Percentiles rank a stretch among this genome's conserved stretches.
These are phyloP conservation scores for Raffaelea arxii DNA, from an alignment of 2,329 filamentous ascomycete species.

Conservation along the genomic window DNA sequence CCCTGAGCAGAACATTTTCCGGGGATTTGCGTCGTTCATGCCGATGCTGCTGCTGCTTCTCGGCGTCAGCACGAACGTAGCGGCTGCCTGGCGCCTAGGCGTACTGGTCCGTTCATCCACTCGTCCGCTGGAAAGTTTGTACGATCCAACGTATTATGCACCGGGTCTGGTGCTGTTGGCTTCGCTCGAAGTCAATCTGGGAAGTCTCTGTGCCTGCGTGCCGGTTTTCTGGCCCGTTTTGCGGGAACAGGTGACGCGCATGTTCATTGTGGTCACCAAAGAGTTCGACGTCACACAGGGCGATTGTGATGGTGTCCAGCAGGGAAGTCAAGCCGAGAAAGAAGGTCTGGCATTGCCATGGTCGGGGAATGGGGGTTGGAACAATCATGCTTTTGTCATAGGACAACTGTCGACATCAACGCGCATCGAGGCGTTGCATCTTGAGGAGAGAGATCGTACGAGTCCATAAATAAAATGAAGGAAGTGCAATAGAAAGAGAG, in stretches of 20 bases:
- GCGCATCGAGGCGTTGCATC: too few species aligned
- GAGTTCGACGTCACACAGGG: slow-evolving; percentile 3
- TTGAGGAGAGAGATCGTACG: too few species aligned
- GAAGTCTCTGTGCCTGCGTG: slow-evolving; percentile 6
- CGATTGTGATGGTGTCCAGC: neutral
- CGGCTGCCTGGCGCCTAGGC: slow-evolving; percentile 16
- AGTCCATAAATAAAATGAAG: too few species aligned
- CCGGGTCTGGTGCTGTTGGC: slow-evolving; percentile 15
- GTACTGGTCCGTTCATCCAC: slow-evolving; percentile 13
- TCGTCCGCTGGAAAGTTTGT: slow-evolving; percentile 12
- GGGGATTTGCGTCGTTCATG: slow-evolving; percentile 12
- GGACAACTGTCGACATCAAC: too few species aligned
- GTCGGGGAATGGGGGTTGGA: too few species aligned
- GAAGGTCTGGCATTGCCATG: too few species aligned
- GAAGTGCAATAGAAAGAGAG: too few species aligned
- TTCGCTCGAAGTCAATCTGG: slow-evolving; percentile 17
- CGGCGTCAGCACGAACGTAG: slow-evolving; percentile 12
- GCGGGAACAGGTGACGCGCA: slow-evolving; percentile 13
- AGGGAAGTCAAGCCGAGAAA: neutral
- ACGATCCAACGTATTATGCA: slow-evolving; percentile 19
- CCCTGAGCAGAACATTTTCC: too few species aligned
- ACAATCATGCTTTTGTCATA: too few species aligned
- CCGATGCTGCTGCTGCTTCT: slow-evolving; percentile 17
- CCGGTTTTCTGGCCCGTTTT: slow-evolving; percentile 21
- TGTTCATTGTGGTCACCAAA: slow-evolving; percentile 17